Evolutionary conservation across 805 yeast genomes (phyloP), one percentile per base, ranked within the genome.

Genomic region (Kluyveromyces nonfermentans): DNA sequence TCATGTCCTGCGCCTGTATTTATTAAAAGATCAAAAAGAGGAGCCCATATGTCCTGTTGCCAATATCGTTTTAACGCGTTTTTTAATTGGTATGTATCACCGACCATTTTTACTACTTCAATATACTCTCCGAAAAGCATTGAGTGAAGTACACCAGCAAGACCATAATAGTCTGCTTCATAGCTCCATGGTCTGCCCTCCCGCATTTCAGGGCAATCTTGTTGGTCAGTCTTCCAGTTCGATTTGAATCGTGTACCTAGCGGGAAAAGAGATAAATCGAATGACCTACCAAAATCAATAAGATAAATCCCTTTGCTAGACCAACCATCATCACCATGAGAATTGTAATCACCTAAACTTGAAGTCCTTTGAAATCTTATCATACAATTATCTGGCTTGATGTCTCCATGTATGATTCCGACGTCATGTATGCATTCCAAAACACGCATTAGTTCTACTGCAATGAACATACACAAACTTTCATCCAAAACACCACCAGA

Each of bases 321-420:
- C 84, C 85, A 78, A 2, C 72, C 75, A 33, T 62, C 48, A 0
- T 51, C 43, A 0, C 74, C 74, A 18, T 62, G 54, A 1, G 62
- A 47, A 31, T 56, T 52, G 44, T 69, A 72, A 15, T 54, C 44
- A 1, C 62, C 61, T 8, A 58, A 42, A 37, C 31, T 30, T 14
- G 42, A 25, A 3, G 46, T 44, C 43, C 54, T 45, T 14, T 66
- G 63, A 34, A 83, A 69, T 33, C 83, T 63, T 0, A 86, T 56
- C 94, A 88, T 83, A 50, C 93, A 84, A 57, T 87, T 88, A 49
- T 85, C 95, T 0, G 95, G 82, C 56, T 83, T 85, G 43, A 88
- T 61, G 58, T 88, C 95, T 1, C 95, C 94, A 64, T 88, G 96
- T 10, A 88, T 68, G 1, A 88, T 77, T 0, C 81, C 81, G 14